Evolutionary conservation across 176 grass and related monocot genomes (phyloP), one percentile per base, ranked within the genome.

Genomic region (Lolium rigidum): DNA sequence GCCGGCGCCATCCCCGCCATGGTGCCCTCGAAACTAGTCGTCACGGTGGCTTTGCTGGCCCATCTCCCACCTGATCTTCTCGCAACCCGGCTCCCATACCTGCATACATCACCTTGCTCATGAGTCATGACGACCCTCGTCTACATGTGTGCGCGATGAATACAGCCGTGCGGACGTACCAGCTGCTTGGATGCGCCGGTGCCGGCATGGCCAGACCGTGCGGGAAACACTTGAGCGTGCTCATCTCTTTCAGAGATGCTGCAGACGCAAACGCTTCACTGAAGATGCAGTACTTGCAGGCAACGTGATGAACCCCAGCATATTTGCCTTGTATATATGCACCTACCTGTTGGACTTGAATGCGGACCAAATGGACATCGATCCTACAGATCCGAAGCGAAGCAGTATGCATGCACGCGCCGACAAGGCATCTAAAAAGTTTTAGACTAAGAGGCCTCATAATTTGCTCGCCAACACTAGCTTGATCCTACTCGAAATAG

Each of bases 21-120:
- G 39, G 41, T 22, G 37, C 39, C 20, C 18, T 44, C 39, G 68
- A n/a, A 46, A 72, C 11, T 11, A 46, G 18, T 46, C 22, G 69
- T 21, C 69, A 46, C 69, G 39, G 69, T 22, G 20, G 69, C 10
- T 20, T 73, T 73, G 70, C 70, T 14, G n/a, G 43, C 70, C 38
- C 41, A 48, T 24, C n/a, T 24, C 20, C 70, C 70, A 73, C n/a
- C n/a, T n/a, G 26, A 28, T 73, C 70, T 48, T 3, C 11, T 2
- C 43, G 70, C 70, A 48, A 6, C 70, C 43, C 18, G 70, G 43
- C 43, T 43, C 43, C 43, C 48, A 15, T 43, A 73, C 70, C 70
- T 72, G 41, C 70, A 47, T 72, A n/a, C 41, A 72, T 72, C 2
- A 72, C 47, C 70, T 13, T 72, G 18, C 41, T 72, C 70, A 11